Evolutionary conservation across 2,329 filamentous ascomycete species (phyloP), one percentile per base, ranked within the genome.

Genomic region (Huntiella abstrusa): DNA sequence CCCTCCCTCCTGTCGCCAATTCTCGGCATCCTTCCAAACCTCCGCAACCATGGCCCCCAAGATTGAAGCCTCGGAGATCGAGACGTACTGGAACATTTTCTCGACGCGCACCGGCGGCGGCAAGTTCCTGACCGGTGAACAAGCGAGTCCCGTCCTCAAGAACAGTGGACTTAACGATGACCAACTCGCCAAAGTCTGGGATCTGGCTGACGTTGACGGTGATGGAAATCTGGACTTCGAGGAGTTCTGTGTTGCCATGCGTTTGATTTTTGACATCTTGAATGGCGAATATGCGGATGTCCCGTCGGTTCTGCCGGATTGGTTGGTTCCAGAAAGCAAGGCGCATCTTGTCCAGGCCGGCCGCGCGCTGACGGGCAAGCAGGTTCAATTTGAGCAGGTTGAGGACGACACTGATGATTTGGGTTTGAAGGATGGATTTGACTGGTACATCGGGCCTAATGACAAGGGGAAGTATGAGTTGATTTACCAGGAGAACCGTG

Each of bases 221-320:
- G 91, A 98, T 66, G 91, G 91, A 52, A 92, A 92, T 63, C 70
- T 98, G 46, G 91, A 98, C 64, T 98, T 98, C 67, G 91, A 98
- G 66, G 91, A 98, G 69, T 98, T 98, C 62, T 98, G 91, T 62
- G 91, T 98, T 49, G 91, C 87, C 35, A 98, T 98, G 91, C 77
- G 91, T 58, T 68, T 98, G 57, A 95, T 96, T 56, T 98, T 96
- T 62, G 91, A 98, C 61, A 68, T 96, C 53, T 78, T 98, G 55
- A 98, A 98, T 58, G 91, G 91, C 56, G 87, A 95, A 70, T 87
- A 87, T 59, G 67, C 73, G 57, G 85, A 94, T 54, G 87, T 98
- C n/a, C 91, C 91, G 12, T 67, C 71, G 48, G 70, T 75, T 22
- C 68, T 98, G 52, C 91, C 91, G 41, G 88, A 95, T 66, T 98